Conservation (phyloP, 2,329 filamentous ascomycete species). For the Arthrobotrys musiformis region DNA sequence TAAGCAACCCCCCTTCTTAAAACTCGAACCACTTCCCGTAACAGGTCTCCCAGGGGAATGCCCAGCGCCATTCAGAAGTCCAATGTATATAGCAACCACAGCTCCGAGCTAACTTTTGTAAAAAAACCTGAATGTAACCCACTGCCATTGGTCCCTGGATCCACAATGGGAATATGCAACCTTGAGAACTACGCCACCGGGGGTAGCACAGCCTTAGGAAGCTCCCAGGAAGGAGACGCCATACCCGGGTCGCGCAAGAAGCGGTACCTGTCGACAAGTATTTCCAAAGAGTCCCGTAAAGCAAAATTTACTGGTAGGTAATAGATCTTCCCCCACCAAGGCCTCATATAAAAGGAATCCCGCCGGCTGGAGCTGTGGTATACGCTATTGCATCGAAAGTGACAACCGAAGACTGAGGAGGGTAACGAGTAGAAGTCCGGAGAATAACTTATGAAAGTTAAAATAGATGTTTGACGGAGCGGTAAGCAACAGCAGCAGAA, state of each 20-base stretch:
- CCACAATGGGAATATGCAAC: slow-evolving; percentile 13
- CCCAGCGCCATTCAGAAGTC: slow-evolving; percentile 13
- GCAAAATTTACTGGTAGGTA: background rate
- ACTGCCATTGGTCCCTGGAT: slow-evolving; percentile 53
- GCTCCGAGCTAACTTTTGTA: slow-evolving; percentile 15
- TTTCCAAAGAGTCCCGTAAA: slow-evolving; percentile 2
- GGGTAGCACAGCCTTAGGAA: background rate
- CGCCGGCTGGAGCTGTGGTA: slow-evolving; percentile 23
- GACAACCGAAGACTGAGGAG: slow-evolving; percentile 19
- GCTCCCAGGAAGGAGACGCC: slow-evolving; percentile 42
- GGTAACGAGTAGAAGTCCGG: slow-evolving; percentile 26
- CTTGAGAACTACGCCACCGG: background rate
- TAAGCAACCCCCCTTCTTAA: background rate
- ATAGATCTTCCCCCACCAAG: slow-evolving; percentile 20
- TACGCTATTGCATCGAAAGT: background rate
- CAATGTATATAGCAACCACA: slow-evolving; percentile 26
- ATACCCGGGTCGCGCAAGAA: slow-evolving; percentile 34
- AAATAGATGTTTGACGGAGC: slow-evolving; percentile 17
- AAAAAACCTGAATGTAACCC: slow-evolving; percentile 39
- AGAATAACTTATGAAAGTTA: background rate
- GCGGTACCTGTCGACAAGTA: slow-evolving; percentile 24
- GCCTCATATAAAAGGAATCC: background rate
- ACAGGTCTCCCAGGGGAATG: background rate
- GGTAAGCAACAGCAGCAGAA: slow-evolving; percentile 2
- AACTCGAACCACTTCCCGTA: slow-evolving; percentile 38